A percentile compares a stretch with the other conserved stretches of the same genome.
These are phyloP conservation scores for Rhizopogon vulgaris DNA, from an alignment of 768 basidiomycete species.

Conservation along the genomic window DNA sequence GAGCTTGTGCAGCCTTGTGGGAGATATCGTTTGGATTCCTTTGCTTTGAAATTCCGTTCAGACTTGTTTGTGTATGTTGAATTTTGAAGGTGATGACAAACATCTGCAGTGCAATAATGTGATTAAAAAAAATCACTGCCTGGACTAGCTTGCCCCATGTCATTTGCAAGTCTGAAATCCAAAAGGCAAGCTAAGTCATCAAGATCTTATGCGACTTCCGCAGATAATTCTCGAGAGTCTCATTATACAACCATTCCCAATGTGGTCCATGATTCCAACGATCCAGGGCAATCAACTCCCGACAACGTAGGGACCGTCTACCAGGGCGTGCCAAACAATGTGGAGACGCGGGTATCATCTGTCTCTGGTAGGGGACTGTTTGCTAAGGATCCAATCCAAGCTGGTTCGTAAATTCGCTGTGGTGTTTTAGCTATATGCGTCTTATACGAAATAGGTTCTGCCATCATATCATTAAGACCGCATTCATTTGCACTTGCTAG, in stretches of 20 bases:
- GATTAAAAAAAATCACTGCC: not conserved
- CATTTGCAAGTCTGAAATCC: conserved; percentile 27
- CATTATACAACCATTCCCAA: conserved; percentile 20
- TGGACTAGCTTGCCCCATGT: conserved; percentile 20
- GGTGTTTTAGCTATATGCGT: not conserved
- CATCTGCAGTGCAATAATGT: not conserved
- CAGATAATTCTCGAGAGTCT: conserved; percentile 16
- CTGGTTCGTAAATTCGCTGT: conserved; percentile 27
- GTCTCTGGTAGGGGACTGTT: conserved; percentile 43
- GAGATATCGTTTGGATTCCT: no score
- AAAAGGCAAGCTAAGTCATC: conserved; percentile 23
- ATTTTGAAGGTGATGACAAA: not conserved
- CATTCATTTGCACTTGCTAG: conserved; percentile 62
- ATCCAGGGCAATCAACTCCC: not conserved
- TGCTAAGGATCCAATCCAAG: conserved; percentile 26
- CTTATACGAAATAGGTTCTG: conserved; percentile 40
- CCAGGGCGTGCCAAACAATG: conserved; percentile 28
- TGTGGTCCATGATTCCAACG: conserved; percentile 2
- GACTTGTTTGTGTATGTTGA: not conserved
- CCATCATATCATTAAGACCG: conserved; percentile 53
- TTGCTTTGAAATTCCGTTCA: no score
- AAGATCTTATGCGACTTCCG: conserved; percentile 30
- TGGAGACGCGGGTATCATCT: conserved; percentile 34
- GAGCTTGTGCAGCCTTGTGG: no score
- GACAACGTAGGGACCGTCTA: conserved; percentile 13